Percentiles rank a stretch among this genome's conserved stretches.
These are phyloP conservation scores for Microdochium trichocladiopsis DNA, from an alignment of 2,329 filamentous ascomycete genomes.

Conservation along the genomic window DNA sequence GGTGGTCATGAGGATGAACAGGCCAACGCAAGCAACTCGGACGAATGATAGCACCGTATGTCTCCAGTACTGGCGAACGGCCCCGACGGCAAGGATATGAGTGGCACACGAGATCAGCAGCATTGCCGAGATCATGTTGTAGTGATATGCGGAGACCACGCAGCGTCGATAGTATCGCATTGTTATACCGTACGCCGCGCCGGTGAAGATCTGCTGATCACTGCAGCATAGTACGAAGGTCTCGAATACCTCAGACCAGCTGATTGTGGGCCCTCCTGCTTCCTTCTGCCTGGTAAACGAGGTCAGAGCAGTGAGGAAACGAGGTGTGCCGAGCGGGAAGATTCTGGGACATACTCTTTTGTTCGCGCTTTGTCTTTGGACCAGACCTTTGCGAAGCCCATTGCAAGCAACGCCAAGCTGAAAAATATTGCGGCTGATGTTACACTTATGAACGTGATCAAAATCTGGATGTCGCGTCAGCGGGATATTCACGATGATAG, in stretches of 20 bases:
- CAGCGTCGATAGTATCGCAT: constrained; percentile 23
- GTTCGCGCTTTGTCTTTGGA: too few relatives aligned
- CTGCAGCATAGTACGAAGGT: constrained; percentile 22
- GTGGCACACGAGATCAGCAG: constrained; percentile 27
- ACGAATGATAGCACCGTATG: constrained; percentile 18
- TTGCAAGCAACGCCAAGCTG: too few relatives aligned
- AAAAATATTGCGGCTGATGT: too few relatives aligned
- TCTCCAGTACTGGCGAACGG: constrained; percentile 25
- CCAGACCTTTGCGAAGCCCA: too few relatives aligned
- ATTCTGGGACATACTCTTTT: too few relatives aligned
- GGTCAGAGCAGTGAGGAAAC: background rate
- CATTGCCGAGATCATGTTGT: constrained; percentile 27
- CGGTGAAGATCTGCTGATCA: constrained; percentile 29
- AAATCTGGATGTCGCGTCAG: too few relatives aligned
- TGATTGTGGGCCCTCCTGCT: background rate
- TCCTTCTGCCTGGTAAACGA: too few relatives aligned
- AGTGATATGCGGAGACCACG: constrained; percentile 26
- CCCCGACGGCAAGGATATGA: constrained; percentile 24
- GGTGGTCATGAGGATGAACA: constrained; percentile 22
- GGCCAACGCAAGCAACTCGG: constrained; percentile 18
- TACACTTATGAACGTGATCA: too few relatives aligned
- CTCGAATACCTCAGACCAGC: constrained; percentile 21
- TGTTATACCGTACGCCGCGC: constrained; percentile 25
- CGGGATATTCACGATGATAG: too few relatives aligned
- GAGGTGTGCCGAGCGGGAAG: too few relatives aligned